Evolutionary conservation across 1,284 basidiomycete species (phyloP), one percentile per base, ranked within the genome.

Genomic region (Puccinia hordei): DNA sequence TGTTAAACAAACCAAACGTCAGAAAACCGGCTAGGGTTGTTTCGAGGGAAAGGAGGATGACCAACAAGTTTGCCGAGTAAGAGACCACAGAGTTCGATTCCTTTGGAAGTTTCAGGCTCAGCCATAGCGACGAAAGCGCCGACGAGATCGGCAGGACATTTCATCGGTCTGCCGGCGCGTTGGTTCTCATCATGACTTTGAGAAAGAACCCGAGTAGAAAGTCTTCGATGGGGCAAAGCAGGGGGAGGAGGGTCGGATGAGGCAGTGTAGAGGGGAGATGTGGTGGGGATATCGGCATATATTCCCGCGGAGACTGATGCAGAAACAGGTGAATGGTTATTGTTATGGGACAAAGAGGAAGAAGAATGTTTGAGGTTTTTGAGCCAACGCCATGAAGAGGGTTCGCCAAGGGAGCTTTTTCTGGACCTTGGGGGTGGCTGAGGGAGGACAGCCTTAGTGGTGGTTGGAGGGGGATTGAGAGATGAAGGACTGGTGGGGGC

Each of bases 111-210:
- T 83, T 92, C 92, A 24, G 88, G 86, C 3, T 87, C 84, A 8
- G 90, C 90, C 74, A 93, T 91, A 19, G 89, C 88, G 13, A 93
- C 85, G 87, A 95, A 95, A 4, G 90, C 88, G 5, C 88, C 88
- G 13, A 94, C 88, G 81, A 90, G 90, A 49, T 91, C 90, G 2
- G 59, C 33, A 6, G 77, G 77, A 27, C 77, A 79, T 3, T 17
- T 22, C 30, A 79, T 41, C 49, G 27, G 49, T 24, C 55, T 66
- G n/a, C n/a, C n/a, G n/a, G n/a, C n/a, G n/a, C n/a, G n/a, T n/a
- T n/a, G n/a, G n/a, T n/a, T n/a, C n/a, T n/a, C n/a, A n/a, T n/a
- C n/a, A n/a, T n/a, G n/a, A n/a, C n/a, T n/a, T n/a, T n/a, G n/a
- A n/a, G n/a, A n/a, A n/a, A n/a, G n/a, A n/a, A n/a, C n/a, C n/a